Conservation (phyloP, 495 filamentous ascomycete genomes). For the Penicillium turbatum region DNA sequence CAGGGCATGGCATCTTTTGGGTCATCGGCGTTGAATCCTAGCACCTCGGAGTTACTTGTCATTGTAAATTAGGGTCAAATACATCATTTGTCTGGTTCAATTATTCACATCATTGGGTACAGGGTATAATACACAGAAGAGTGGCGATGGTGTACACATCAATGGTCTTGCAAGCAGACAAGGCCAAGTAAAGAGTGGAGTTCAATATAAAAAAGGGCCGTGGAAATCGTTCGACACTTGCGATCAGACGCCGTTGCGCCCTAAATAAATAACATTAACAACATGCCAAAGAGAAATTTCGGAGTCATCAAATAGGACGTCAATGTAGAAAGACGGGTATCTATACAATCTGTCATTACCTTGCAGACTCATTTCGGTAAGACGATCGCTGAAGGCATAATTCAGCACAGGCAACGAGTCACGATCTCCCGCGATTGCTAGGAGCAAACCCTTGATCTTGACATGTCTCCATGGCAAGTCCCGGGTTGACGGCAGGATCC, state of each 20-base stretch:
- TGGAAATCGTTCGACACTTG: not conserved
- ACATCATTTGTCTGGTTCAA: not conserved
- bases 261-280: not conserved
- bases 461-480: constrained; percentile 29
- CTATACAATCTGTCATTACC: not conserved
- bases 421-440: not conserved
- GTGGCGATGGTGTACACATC: constrained; percentile 3
- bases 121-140: constrained; percentile 15
- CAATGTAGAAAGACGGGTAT: too few relatives aligned
- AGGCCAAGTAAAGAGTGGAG: not conserved
- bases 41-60: not conserved
- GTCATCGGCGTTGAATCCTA: not conserved
- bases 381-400: not conserved
- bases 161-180: not conserved
- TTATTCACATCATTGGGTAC: not conserved
- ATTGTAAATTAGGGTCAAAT: not conserved
- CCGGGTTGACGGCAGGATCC: constrained; percentile 37
- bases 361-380: not conserved
- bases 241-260: not conserved
- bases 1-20: too few relatives aligned
- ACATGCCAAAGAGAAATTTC: too few relatives aligned
- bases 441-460: constrained; percentile 14
- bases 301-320: too few relatives aligned
- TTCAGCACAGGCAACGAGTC: not conserved
- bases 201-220: not conserved